Base-by-base conservation (phyloP, 169 alveolate genomes). In the Babesia gibsoni region DNA sequence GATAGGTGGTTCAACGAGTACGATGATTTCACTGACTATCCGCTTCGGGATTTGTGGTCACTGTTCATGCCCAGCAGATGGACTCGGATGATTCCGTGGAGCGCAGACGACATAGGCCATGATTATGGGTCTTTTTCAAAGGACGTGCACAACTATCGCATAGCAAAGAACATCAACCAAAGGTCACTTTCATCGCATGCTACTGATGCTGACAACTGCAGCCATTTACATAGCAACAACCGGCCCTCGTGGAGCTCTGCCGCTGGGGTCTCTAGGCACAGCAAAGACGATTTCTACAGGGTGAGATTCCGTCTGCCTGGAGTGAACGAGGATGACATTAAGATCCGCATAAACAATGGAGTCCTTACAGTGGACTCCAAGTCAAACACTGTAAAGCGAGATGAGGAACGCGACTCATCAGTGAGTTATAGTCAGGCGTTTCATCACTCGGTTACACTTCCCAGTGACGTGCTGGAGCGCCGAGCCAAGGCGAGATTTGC, bases 401-500 rank as follows among this genome's bases (percentile, higher is more conserved):
- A 33, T 8, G 42, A 49, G 16, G 39, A 67, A 16, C n/a, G 56
- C 23, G 57, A 3, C 39, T 16, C 52, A 20, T n/a, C 18, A 3
- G 37, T 22, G 39, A 54, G 57, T 12, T 20, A 22, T 18, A 35
- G 48, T 27, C 35, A 29, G 22, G 48, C 43, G 16, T 77, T 77
- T 43, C 61, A 56, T 32, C 81, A 69, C 58, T 32, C 67, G 27
- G 72, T 69, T 12, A 53, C 39, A 25, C 32, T 69, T 16, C 81
- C 81, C n/a, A 12, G 2, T 3, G 54, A 69, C 53, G 73, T 54
- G 25, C n/a, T n/a, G 48, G 73, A 9, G 23, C 46, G 48, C 25
- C 59, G 22, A 12, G 81, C 81, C 3, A 69, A 56, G 50, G 81
- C 81, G 2, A 56, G 10, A 9, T 23, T 69, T n/a, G 41, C 49